Conservation (phyloP, 371 early-diverging fungal species). For the Rhizopus stolonifer region DNA sequence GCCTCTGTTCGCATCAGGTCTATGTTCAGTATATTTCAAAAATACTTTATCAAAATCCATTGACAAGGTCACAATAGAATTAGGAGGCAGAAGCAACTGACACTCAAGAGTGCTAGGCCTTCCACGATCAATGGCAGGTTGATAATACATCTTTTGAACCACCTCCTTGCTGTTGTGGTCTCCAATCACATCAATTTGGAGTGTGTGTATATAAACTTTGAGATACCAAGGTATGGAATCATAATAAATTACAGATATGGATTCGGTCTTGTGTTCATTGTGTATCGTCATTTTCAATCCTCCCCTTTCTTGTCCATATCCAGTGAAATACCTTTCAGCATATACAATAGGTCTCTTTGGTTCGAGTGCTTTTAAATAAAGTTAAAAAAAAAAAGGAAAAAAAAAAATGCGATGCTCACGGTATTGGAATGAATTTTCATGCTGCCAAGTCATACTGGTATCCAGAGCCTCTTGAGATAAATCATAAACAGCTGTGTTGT, state of each 20-base stretch:
- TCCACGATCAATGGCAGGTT: constrained; percentile 76
- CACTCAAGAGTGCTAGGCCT: constrained; percentile 84
- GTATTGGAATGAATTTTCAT: constrained; percentile 34
- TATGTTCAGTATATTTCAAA: constrained; percentile 92
- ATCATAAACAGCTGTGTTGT: constrained; percentile 41
- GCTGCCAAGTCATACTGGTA: constrained; percentile 48
- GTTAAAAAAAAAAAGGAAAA: not conserved
- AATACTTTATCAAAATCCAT: constrained; percentile 88
- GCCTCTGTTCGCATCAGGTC: constrained; percentile 95
- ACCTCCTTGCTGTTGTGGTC: constrained; percentile 25
- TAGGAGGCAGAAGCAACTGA: constrained; percentile 64
- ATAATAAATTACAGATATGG: constrained; percentile 60
- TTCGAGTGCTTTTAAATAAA: constrained; percentile 25
- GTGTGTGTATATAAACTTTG: constrained; percentile 86
- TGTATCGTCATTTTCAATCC: constrained; percentile 72
- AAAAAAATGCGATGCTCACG: constrained; percentile 28
- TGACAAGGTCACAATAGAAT: constrained; percentile 63
- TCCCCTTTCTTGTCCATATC: constrained; percentile 84
- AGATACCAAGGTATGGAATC: constrained; percentile 92
- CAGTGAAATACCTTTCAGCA: constrained; percentile 78
- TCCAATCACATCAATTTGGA: constrained; percentile 54
- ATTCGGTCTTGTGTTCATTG: constrained; percentile 53
- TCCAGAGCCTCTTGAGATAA: constrained; percentile 33
- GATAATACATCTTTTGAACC: constrained; percentile 57
- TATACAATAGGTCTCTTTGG: constrained; percentile 51